Conservation (phyloP, 805 yeast species). For the Suhomyces pyralidae region DNA sequence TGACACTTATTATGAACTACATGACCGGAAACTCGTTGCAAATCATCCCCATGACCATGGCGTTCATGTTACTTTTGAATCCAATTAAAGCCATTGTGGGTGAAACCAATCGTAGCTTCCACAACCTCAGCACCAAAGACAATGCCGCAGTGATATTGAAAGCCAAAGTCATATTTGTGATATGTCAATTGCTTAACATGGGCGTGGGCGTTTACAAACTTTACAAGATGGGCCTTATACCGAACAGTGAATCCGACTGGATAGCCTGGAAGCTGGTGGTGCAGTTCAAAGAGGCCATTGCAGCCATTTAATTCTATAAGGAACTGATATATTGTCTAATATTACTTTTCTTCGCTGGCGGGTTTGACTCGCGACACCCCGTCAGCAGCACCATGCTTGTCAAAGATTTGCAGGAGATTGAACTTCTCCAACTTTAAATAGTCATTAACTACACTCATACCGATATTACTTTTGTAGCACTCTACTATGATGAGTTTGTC, state of each 20-base stretch:
- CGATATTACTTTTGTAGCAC: slow-evolving; percentile 84
- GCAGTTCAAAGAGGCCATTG: slow-evolving; percentile 3
- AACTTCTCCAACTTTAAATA: slow-evolving; percentile 62
- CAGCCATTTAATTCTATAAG: neutral
- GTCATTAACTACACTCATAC: slow-evolving; percentile 76
- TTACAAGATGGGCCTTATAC: slow-evolving; percentile 84
- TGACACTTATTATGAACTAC: slow-evolving; percentile 86
- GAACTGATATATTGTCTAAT: neutral
- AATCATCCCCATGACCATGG: slow-evolving; percentile 87
- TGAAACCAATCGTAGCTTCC: slow-evolving; percentile 55
- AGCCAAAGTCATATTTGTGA: slow-evolving; percentile 47
- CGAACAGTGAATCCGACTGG: slow-evolving; percentile 89
- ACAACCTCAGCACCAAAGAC: slow-evolving; percentile 38
- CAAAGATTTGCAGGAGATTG: slow-evolving; percentile 81
- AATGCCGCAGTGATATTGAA: slow-evolving; percentile 30
- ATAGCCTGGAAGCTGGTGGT: slow-evolving; percentile 67
- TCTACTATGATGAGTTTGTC: slow-evolving; percentile 81
- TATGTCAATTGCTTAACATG: slow-evolving; percentile 53
- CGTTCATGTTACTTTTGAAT: slow-evolving; percentile 73
- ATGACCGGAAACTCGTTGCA: slow-evolving; percentile 91
- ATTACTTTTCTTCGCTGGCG: neutral
- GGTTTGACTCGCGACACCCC: slow-evolving; percentile 11
- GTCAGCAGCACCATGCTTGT: slow-evolving; percentile 30
- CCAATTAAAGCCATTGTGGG: slow-evolving; percentile 71
- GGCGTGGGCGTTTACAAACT: slow-evolving; percentile 82